A percentile compares a stretch with the other conserved stretches of the same genome.
Conservation (phyloP, 2,329 filamentous ascomycete species). For the Curvularia sp. region DNA sequence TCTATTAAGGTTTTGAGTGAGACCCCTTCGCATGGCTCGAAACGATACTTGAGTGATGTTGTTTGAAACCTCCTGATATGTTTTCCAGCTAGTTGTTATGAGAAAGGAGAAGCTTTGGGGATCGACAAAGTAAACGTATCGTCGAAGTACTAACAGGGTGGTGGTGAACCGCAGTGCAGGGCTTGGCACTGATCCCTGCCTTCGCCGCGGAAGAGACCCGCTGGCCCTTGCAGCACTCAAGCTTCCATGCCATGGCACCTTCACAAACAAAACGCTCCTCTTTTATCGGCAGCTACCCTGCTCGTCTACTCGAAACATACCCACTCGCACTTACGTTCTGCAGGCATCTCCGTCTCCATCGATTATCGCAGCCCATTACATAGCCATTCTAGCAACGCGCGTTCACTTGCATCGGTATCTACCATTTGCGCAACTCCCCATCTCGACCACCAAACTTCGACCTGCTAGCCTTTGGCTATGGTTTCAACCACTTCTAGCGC, state of each 20-base stretch:
- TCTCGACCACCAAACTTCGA: constrained; percentile 2
- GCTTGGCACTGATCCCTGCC: constrained; percentile 22
- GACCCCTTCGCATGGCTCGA: background rate
- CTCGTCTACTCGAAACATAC: background rate
- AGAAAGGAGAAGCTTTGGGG: constrained; percentile 5
- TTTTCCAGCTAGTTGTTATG: background rate
- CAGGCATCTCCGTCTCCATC: background rate
- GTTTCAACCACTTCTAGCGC: constrained; percentile 37
- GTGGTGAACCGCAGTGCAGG: constrained; percentile 1
- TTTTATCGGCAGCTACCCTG: background rate
- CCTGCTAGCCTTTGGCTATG: constrained; percentile 29
- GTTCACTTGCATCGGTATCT: background rate
- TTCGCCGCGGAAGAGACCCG: constrained; percentile 31
- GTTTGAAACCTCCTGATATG: background rate
- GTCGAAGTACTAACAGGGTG: background rate
- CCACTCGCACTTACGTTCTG: background rate
- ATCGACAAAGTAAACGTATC: background rate
- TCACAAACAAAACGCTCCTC: constrained; percentile 11
- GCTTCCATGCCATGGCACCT: constrained; percentile 17
- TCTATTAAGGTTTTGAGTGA: background rate
- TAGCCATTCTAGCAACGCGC: background rate
- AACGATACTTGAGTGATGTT: constrained; percentile 1
- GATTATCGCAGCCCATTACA: background rate
- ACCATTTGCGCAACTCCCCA: constrained; percentile 4
- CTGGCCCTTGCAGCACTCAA: constrained; percentile 16